A percentile compares a stretch with the other conserved stretches of the same genome.
phyloP scores from a whole-genome alignment of 345 rosid genomes.

The Zanthoxylum bungeanum region DNA sequence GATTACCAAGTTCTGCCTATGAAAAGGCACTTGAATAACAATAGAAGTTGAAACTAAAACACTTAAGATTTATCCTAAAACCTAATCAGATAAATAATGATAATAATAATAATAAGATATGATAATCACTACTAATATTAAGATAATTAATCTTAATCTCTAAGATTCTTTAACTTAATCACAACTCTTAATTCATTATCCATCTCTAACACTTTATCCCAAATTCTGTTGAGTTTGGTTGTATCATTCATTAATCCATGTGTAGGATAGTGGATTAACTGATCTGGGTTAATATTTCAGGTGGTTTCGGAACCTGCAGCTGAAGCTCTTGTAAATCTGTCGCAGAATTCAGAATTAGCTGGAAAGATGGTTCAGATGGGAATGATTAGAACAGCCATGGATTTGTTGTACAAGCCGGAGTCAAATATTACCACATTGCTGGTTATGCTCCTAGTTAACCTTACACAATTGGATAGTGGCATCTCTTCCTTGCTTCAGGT shows the following conservation, averaged over 20 bases:
- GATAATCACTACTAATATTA: too few relatives aligned
- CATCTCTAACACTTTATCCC: too few relatives aligned
- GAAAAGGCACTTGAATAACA: too few relatives aligned
- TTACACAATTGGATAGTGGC: slow-evolving; percentile 77
- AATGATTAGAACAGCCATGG: slow-evolving; percentile 60
- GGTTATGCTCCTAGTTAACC: slow-evolving; percentile 91
- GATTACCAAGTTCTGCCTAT: too few relatives aligned
- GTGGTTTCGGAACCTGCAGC: slow-evolving; percentile 88
- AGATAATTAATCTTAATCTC: too few relatives aligned
- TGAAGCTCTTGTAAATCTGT: slow-evolving; percentile 85
- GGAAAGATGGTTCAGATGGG: slow-evolving; percentile 66
- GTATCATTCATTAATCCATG: not conserved
- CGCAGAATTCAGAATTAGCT: slow-evolving; percentile 64
- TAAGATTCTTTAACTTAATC: too few relatives aligned
- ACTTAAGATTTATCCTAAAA: too few relatives aligned
- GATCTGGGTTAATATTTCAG: slow-evolving; percentile 32
- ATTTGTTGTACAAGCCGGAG: slow-evolving; percentile 66
- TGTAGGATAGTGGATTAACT: not conserved
- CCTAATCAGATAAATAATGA: too few relatives aligned
- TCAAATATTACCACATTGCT: slow-evolving; percentile 51
- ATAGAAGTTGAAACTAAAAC: too few relatives aligned
- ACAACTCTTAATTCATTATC: too few relatives aligned
- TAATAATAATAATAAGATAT: too few relatives aligned
- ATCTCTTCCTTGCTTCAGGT: slow-evolving; percentile 90
- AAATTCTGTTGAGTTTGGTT: not conserved